Evolutionary conservation across 179 eudicot species (phyloP).

Genomic region (Monotropa hypopitys): DNA sequence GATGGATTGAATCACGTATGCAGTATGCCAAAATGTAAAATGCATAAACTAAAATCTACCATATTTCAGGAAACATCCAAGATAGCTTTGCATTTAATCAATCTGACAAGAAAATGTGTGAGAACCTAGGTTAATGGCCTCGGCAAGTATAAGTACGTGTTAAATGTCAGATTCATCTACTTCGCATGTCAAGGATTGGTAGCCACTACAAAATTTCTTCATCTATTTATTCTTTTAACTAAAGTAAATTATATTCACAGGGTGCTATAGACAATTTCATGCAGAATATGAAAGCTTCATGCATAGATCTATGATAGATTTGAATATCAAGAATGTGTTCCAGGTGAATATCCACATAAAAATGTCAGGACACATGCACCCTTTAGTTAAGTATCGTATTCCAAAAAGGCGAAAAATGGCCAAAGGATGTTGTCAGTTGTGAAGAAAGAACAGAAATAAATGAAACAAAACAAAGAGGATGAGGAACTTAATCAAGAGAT

Average conservation of each 20-base stretch:
- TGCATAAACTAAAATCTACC: not conserved
- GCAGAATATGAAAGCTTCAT: not conserved
- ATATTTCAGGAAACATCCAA: not conserved
- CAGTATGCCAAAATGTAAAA: not conserved
- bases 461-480: not conserved
- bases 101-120: not conserved
- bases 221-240: not conserved
- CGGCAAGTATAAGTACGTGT: not conserved
- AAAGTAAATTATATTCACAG: not conserved
- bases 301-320: not conserved
- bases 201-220: not conserved
- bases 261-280: not conserved
- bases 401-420: not conserved
- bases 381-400: not conserved
- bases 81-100: not conserved
- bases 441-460: not conserved
- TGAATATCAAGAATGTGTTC: not conserved
- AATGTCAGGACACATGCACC: not conserved
- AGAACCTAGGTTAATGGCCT: not conserved
- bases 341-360: not conserved
- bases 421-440: not conserved
- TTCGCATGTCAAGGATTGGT: not conserved
- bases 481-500: not conserved
- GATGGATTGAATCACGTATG: not conserved
- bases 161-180: not conserved